Evolutionary conservation across 345 rosid genomes (phyloP).

Genomic region (Brassica napus): Da-Ae NC_063442.1:17981501-17982000

Average conservation of each 20-base stretch:
- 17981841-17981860: slow-evolving; percentile 93
- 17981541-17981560: slow-evolving; percentile 8
- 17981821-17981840: slow-evolving; percentile 98
- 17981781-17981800: slow-evolving; percentile 71
- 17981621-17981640: slow-evolving; percentile 93
- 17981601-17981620: slow-evolving; percentile 71
- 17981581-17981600: slow-evolving; percentile 51
- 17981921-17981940: slow-evolving; percentile 84
- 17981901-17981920: slow-evolving; percentile 92
- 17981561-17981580: not conserved
- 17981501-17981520: not conserved
- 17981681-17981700: slow-evolving; percentile 80
- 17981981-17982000: slow-evolving; percentile 7
- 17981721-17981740: slow-evolving; percentile 92
- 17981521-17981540: slow-evolving; percentile 10
- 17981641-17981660: slow-evolving; percentile 99
- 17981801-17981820: slow-evolving; percentile 93
- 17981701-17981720: slow-evolving; percentile 81
- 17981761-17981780: slow-evolving; percentile 85
- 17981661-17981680: slow-evolving; percentile 73
- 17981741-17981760: slow-evolving; percentile 98
- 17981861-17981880: slow-evolving; percentile 64
- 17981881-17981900: slow-evolving; percentile 70
- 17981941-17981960: slow-evolving; percentile 15
- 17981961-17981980: slow-evolving; percentile 13